Base-by-base conservation (phyloP, 495 filamentous ascomycete species). In the Hypoxylon subgilvum region DNA sequence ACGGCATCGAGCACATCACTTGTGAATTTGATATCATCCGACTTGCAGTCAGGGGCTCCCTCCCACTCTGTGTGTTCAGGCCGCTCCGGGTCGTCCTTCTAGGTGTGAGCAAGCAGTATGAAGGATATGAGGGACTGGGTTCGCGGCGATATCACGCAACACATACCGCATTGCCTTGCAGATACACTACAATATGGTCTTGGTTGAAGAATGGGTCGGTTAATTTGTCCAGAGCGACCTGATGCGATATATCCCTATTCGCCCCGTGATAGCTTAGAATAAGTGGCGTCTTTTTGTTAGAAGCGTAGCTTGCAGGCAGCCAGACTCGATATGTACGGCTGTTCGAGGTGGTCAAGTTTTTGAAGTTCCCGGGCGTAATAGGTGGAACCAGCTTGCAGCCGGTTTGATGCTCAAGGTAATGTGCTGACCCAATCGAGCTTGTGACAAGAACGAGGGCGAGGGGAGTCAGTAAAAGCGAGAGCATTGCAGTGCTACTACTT, bases 181-280 rank as follows among this genome's bases (percentile, higher is more conserved):
- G 72, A 57, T 83, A 83, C 6, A 81, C 67, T 8, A 74, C 77
- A 40, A 83, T 75, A n/a, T 70, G 70, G 40, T 76, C 47, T 5
- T 59, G 61, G 54, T 82, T 83, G 52, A 76, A 80, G 4, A 66
- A 42, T 2, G 72, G 68, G 18, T 74, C 76, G 17, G 74, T 75
- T 27, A 83, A 70, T 32, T 74, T 68, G 12, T 73, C 73, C 0
- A 83, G 58, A 0, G 51, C 28, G 46, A 74, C 65, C 54, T 82
- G 73, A 7, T 68, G 39, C 12, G 56, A 13, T 17, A 73, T 72
- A 12, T 67, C 70, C 19, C 67, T 63, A 7, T 47, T 57, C 5
- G 70, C 70, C 4, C 79, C 79, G 49, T 81, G 77, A 42, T 74
- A 82, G 4, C 74, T 76, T 30, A 83, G 68, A 38, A 80, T 78